Conservation (phyloP, 345 rosid genomes). For the Euphorbia lathyris region DNA sequence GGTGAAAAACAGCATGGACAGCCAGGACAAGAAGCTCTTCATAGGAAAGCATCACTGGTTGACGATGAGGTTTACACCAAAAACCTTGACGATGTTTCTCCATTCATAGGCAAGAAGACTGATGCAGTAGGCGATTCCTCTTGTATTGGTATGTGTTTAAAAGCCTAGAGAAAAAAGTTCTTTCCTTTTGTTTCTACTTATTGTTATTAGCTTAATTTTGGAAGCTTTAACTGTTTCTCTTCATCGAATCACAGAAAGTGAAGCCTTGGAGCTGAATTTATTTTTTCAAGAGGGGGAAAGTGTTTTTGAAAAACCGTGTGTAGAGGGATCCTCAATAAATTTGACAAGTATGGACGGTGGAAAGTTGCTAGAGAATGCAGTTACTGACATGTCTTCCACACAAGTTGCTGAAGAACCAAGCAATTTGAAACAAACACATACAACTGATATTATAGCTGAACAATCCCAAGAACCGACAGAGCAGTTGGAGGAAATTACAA, state of each 20-base stretch:
- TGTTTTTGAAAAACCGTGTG: constrained; percentile 6
- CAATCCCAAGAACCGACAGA: no score
- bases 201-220: not conserved
- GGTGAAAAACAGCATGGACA: not conserved
- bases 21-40: constrained; percentile 2
- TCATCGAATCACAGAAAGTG: constrained; percentile 12
- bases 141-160: constrained; percentile 15
- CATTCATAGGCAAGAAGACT: constrained; percentile 2
- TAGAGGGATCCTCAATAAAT: not conserved
- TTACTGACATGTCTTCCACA: not conserved
- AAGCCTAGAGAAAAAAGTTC: not conserved
- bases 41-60: not conserved
- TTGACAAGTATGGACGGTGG: not conserved
- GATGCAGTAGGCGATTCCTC: constrained; percentile 4
- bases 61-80: no score
- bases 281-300: constrained; percentile 10
- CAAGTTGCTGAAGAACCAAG: constrained; percentile 10
- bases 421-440: not conserved
- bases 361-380: not conserved
- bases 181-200: not conserved
- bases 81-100: not conserved
- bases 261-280: constrained; percentile 9
- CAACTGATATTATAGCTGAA: no score
- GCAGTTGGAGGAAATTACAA: no score
- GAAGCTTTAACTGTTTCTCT: not conserved